Evolutionary conservation across 179 eudicot genomes (phyloP).

Genomic region (Spergularia azorica): DNA sequence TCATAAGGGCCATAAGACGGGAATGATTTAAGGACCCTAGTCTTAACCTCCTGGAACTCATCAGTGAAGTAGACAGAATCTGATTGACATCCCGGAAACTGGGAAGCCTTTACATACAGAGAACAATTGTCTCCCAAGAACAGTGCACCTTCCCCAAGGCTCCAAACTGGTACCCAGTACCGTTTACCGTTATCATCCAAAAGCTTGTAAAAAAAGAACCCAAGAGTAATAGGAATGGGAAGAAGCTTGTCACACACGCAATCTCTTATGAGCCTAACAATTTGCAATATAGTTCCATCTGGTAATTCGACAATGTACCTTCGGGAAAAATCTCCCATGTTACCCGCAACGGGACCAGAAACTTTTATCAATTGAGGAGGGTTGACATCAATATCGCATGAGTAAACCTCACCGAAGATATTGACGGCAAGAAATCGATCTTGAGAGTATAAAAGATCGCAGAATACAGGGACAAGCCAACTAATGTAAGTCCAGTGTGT

Average conservation of each 20-base stretch:
- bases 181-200: not conserved
- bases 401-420: slow-evolving; percentile 9
- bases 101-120: slow-evolving; percentile 13
- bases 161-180: not conserved
- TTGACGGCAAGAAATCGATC: slow-evolving; percentile 20
- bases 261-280: slow-evolving; percentile 6
- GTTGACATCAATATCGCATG: not conserved
- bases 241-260: not conserved
- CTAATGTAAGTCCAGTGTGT: slow-evolving; percentile 23
- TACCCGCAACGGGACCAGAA: not conserved
- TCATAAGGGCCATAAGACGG: not conserved
- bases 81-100: slow-evolving; percentile 15
- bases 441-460: slow-evolving; percentile 11
- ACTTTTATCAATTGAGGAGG: not conserved
- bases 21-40: slow-evolving; percentile 5
- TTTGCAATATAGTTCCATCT: slow-evolving; percentile 23
- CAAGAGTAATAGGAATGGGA: not conserved
- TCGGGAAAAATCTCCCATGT: not conserved
- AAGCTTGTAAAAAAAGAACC: slow-evolving; percentile 12
- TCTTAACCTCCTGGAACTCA: slow-evolving; percentile 14
- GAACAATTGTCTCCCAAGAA: slow-evolving; percentile 20
- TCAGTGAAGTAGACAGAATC: slow-evolving; percentile 23
- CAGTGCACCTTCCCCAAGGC: slow-evolving; percentile 20
- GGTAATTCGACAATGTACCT: slow-evolving; percentile 29
- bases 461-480: slow-evolving; percentile 6